Evolutionary conservation across 139 green algal species (phyloP), one percentile per base, ranked within the genome.

Genomic region (Dunaliella sp.): DNA sequence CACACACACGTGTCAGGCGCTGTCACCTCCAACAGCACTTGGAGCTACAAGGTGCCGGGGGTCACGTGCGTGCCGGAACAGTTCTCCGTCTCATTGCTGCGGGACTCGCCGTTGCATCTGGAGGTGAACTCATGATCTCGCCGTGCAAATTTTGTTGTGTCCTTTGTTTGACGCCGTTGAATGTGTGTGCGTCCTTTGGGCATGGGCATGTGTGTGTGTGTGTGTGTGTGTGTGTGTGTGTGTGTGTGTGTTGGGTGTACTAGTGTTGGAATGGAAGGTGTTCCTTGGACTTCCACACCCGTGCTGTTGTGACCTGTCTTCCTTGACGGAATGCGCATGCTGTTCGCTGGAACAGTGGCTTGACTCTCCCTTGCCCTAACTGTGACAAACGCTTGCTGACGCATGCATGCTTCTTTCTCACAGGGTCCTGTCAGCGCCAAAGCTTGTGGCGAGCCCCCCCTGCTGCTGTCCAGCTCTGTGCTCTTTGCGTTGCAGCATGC

Each of bases 391-490:
- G 16, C 48, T 26, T 65, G 16, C 48, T 65, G 48, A 65, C 48
- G 16, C 48, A 65, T 65, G 48, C 16, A 16, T 65, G 48, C 16
- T 26, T 65, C 7, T 16, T 26, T 65, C 48, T 75, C 74, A 7
- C 79, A 85, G 36, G 87, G 88, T n/a, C 81, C 89, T 26, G 58
- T 93, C 57, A 83, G 88, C 74, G 82, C 81, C 87, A 94, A 94
- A 84, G 89, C 88, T 0, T 38, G 34, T 22, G 88, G 88, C 80
- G 90, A 93, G 84, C 90, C 90, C 16, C 83, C 88, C n/a, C 86
- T 93, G 83, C 82, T 91, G 83, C 86, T 91, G 24, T 82, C 84
- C 0, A 35, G 25, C n/a, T 84, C 24, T 1, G 82, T 86, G 2
- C 81, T 92, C 31, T 57, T 76, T 25, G 89, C 89, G 1, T 35